A percentile compares a stretch with the other conserved stretches of the same genome.
phyloP scores from a whole-genome alignment of 176 grass and related monocot species.

The Aegilops umbellulata region DNA sequence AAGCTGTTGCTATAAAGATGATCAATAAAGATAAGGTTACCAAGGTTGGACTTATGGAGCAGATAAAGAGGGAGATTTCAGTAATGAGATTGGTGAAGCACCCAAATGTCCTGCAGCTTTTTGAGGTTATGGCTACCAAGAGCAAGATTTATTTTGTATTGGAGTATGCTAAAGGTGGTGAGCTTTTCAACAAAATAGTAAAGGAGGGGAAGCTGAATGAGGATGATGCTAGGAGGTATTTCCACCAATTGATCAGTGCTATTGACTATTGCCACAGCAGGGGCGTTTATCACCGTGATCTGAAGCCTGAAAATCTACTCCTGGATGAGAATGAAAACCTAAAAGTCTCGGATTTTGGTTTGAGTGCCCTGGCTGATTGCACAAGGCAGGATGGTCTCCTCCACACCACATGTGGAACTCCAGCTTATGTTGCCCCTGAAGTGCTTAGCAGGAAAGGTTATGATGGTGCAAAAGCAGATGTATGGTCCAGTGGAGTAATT shows the following conservation, averaged over 20 bases:
- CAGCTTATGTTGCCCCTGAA: constrained; percentile 95
- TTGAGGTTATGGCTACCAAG: constrained; percentile 95
- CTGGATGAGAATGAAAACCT: constrained; percentile 88
- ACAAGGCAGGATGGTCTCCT: constrained; percentile 78
- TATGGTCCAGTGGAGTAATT: constrained; percentile 94
- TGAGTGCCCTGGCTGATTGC: constrained; percentile 82
- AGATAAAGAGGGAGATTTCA: constrained; percentile 92
- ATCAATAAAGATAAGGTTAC: constrained; percentile 89
- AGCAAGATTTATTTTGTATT: constrained; percentile 90
- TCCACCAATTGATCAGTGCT: constrained; percentile 82
- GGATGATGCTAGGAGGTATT: constrained; percentile 76
- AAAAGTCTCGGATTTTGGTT: constrained; percentile 96
- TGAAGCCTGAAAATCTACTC: constrained; percentile 92
- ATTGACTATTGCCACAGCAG: constrained; percentile 94
- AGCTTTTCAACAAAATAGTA: constrained; percentile 83
- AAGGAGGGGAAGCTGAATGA: constrained; percentile 77
- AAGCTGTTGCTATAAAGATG: constrained; percentile 91
- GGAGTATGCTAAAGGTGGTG: constrained; percentile 94
- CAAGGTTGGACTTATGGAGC: constrained; percentile 85
- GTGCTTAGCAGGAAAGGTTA: constrained; percentile 83
- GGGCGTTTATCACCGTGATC: constrained; percentile 87
- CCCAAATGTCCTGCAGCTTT: constrained; percentile 81
- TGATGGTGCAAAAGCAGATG: constrained; percentile 83
- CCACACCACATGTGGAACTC: constrained; percentile 93
- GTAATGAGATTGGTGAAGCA: constrained; percentile 91